A percentile compares a stretch with the other conserved stretches of the same genome.
Evolutionary conservation across 768 basidiomycete genomes (phyloP).

Genomic region (Pleurotus citrinopileatus): DNA sequence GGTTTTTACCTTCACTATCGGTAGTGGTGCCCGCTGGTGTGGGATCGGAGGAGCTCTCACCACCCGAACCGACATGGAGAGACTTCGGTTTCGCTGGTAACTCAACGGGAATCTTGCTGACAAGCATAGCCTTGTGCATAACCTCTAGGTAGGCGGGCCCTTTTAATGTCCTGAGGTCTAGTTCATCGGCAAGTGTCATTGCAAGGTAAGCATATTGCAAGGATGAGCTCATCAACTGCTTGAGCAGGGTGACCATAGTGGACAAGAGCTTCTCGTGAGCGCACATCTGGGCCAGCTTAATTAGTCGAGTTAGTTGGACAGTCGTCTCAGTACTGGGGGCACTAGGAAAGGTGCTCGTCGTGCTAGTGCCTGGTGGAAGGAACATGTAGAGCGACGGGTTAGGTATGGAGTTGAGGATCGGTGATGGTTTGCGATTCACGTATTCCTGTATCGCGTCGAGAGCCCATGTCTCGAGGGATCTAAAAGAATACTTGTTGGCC

Average conservation of each 20-base stretch:
- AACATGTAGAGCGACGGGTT: constrained; percentile 31
- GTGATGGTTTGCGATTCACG: constrained; percentile 55
- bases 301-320: constrained; percentile 53
- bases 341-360: constrained; percentile 12
- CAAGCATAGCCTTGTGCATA: constrained; percentile 58
- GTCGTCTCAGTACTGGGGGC: constrained; percentile 25
- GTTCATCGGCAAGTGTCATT: constrained; percentile 71
- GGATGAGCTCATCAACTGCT: constrained; percentile 59
- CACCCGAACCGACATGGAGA: background rate
- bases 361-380: constrained; percentile 12
- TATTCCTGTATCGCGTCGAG: constrained; percentile 71
- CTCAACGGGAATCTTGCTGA: constrained; percentile 19
- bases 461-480: constrained; percentile 71
- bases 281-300: constrained; percentile 68
- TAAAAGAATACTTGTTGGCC: constrained; percentile 75
- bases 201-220: constrained; percentile 69
- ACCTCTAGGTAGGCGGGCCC: constrained; percentile 72
- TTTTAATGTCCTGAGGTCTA: constrained; percentile 54
- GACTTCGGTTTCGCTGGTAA: background rate
- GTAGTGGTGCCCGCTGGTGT: background rate
- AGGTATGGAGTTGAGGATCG: constrained; percentile 43
- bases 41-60: background rate
- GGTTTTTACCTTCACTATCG: constrained; percentile 28
- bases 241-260: constrained; percentile 57
- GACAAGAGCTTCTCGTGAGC: constrained; percentile 55